Conservation (phyloP, 176 grass and related monocot genomes). For the Oryza longistaminata region DNA sequence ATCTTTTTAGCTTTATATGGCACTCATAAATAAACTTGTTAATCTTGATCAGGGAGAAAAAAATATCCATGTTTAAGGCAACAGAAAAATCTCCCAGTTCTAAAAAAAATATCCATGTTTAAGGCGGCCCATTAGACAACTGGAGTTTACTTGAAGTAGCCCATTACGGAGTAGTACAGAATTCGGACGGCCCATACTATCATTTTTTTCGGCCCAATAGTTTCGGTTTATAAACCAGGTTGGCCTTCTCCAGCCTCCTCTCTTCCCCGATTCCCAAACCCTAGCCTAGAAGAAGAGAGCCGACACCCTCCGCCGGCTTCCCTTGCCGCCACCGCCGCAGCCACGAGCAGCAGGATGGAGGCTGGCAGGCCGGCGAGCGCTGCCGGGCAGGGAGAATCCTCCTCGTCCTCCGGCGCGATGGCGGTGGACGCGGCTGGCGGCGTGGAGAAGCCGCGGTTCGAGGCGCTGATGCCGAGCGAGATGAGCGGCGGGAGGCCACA, state of each 20-base stretch:
- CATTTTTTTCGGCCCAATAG: not conserved
- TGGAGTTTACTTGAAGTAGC: not conserved
- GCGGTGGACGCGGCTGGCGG: not conserved
- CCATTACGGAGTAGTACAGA: not conserved
- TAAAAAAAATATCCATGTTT: not conserved
- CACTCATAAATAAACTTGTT: too few species aligned
- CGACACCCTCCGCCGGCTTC: not conserved
- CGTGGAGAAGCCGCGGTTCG: slow-evolving; percentile 47
- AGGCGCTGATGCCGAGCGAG: slow-evolving; percentile 67
- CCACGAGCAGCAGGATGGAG: not conserved
- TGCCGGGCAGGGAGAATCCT: not conserved
- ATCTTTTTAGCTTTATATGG: not conserved
- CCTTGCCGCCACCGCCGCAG: not conserved
- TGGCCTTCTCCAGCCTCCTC: not conserved
- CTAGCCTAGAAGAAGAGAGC: not conserved
- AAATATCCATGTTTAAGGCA: not conserved
- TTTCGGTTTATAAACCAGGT: not conserved
- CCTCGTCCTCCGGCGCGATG: not conserved
- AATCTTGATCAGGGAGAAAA: too few species aligned
- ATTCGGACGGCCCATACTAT: not conserved
- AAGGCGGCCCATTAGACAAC: not conserved
- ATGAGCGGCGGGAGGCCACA: slow-evolving; percentile 69
- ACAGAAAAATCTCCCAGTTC: not conserved
- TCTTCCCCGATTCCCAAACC: not conserved
- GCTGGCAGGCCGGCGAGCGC: not conserved